phyloP scores from a whole-genome alignment of 2,329 filamentous ascomycete genomes.

The Hymenoscyphus linearis region DNA sequence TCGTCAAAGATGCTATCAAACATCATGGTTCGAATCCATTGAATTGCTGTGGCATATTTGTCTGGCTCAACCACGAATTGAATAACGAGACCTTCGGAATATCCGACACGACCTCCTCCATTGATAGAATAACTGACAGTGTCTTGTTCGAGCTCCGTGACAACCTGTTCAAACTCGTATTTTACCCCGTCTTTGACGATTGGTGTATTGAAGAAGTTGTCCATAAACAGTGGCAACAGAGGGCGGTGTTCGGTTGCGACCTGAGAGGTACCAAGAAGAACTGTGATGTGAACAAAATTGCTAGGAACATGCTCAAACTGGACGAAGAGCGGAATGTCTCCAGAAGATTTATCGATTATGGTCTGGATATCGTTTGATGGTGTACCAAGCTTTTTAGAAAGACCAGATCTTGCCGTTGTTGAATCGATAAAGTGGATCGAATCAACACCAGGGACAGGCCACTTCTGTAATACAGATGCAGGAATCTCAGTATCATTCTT shows the following conservation, averaged over 20 bases:
- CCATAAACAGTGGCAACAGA: conserved; percentile 74
- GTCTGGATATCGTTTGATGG: conserved; percentile 67
- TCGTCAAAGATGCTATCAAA: conserved; percentile 86
- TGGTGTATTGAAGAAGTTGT: conserved; percentile 93
- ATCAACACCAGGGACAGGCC: conserved; percentile 76
- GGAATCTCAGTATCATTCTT: conserved; percentile 89
- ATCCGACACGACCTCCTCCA: conserved; percentile 62
- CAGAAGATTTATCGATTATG: conserved; percentile 63
- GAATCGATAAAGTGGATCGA: conserved; percentile 95
- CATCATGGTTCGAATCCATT: conserved; percentile 81
- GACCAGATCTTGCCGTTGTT: conserved; percentile 74
- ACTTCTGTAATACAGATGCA: conserved; percentile 70
- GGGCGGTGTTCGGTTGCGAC: conserved; percentile 81
- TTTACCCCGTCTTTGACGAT: conserved; percentile 70
- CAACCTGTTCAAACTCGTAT: conserved; percentile 85
- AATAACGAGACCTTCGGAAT: conserved; percentile 76
- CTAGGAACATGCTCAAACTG: conserved; percentile 94
- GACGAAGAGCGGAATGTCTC: conserved; percentile 73
- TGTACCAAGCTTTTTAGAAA: conserved; percentile 65
- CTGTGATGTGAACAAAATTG: conserved; percentile 81
- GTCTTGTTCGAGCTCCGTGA: conserved; percentile 84
- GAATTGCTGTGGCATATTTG: conserved; percentile 76
- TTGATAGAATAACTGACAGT: conserved; percentile 79
- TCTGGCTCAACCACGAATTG: conserved; percentile 81
- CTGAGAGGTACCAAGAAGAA: conserved; percentile 73